Base-by-base conservation (phyloP, 2,329 filamentous ascomycete species). In the Cordyceps cateniannulata region DNA sequence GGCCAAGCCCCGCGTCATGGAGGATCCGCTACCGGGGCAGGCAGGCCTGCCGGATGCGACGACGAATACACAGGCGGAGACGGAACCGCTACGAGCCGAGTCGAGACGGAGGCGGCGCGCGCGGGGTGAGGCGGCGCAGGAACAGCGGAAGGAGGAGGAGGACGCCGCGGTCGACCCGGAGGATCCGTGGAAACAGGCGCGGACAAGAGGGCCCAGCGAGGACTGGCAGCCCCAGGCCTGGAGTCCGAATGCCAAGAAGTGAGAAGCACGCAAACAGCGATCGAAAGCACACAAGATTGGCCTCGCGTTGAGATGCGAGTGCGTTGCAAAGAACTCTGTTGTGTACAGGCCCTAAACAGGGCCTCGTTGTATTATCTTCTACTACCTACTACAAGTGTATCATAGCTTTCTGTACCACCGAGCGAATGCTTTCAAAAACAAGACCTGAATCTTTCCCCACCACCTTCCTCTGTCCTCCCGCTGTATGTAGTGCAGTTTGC, bases 151-250 rank as follows among this genome's bases (percentile, higher is more conserved):
- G 40, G 58, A 62, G 32, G 61, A 67, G 18, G 65, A 67, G 1
- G 63, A 63, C 3, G 66, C 24, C 1, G 40, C 52, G 1, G 29
- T 52, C 9, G 60, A 61, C 5, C 53, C 47, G 2, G 47, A 74
- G 1, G 79, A 87, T 68, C 85, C 86, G 2, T 89, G 86, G 85
- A 81, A 81, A 32, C 79, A 77, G 64, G 77, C 79, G 1, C 76
- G 63, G 42, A 65, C 71, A 1, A 66, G 68, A 22, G 79, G 78
- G 0, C 83, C 85, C 0, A 79, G 85, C 59, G 85, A 89, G 69
- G 77, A 74, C n/a, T 90, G 86, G 85, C 85, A 89, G 71, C 88
- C 88, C 0, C 69, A 82, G 52, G 75, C 84, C 3, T 90, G 87
- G 87, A 75, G 71, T 5, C 84, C 84, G 4, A 71, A 72, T 24